A percentile compares a stretch with the other conserved stretches of the same genome.
Evolutionary conservation across 768 basidiomycete species (phyloP).

Genomic region (Lanmaoa pseudosensibilis): DNA sequence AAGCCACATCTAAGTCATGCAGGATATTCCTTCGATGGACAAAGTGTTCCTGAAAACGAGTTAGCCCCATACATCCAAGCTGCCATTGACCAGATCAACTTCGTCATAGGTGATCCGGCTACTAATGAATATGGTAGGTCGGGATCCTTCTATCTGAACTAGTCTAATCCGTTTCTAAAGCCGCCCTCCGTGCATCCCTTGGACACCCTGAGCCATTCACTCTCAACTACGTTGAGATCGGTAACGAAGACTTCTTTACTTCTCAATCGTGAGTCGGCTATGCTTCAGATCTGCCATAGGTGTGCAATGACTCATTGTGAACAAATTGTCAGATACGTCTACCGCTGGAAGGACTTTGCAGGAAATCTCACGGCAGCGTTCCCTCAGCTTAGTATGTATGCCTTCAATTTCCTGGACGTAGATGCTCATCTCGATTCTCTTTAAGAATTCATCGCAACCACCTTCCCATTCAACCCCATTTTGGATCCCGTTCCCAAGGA

Average conservation of each 20-base stretch:
- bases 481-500: slow-evolving; percentile 49
- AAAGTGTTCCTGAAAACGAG: slow-evolving; percentile 41
- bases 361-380: slow-evolving; percentile 46
- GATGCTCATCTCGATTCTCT: slow-evolving; percentile 5
- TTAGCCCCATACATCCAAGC: slow-evolving; percentile 54
- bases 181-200: slow-evolving; percentile 51
- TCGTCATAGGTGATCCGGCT: slow-evolving; percentile 52
- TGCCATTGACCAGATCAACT: slow-evolving; percentile 60
- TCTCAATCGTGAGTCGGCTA: slow-evolving; percentile 30
- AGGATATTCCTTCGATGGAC: slow-evolving; percentile 50
- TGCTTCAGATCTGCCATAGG: neutral
- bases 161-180: slow-evolving; percentile 23
- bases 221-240: slow-evolving; percentile 49
- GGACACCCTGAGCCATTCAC: slow-evolving; percentile 54
- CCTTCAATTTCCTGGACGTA: slow-evolving; percentile 9
- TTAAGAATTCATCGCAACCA: slow-evolving; percentile 59
- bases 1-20: neutral
- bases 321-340: slow-evolving; percentile 39
- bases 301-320: neutral
- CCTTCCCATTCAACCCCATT: slow-evolving; percentile 41
- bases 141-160: slow-evolving; percentile 14
- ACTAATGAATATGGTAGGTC: slow-evolving; percentile 35
- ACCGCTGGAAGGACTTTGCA: slow-evolving; percentile 51
- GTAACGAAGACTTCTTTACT: slow-evolving; percentile 54
- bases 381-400: slow-evolving; percentile 46